These are phyloP conservation scores for Microsporum ferrugineum DNA, from an alignment of 2,329 filamentous ascomycete species.

Conservation along the genomic window DNA sequence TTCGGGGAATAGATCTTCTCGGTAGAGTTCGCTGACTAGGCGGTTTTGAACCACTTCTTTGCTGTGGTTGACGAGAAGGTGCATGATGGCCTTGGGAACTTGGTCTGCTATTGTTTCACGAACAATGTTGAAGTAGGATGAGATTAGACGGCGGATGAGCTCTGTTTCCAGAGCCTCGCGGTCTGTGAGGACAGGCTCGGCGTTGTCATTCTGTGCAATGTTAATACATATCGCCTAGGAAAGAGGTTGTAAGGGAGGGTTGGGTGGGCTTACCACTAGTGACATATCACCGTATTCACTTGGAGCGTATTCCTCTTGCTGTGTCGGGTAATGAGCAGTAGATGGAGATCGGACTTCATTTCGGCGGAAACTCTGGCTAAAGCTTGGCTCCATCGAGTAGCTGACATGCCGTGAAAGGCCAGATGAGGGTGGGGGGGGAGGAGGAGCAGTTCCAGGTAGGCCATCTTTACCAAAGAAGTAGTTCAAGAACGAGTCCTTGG, in stretches of 20 bases:
- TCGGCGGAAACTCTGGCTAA: constrained; percentile 69
- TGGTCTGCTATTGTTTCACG: constrained; percentile 97
- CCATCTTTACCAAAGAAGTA: constrained; percentile 99
- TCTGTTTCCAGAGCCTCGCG: constrained; percentile 96
- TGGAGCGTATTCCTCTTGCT: constrained; percentile 30
- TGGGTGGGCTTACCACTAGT: constrained; percentile 35
- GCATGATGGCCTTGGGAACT: constrained; percentile 98
- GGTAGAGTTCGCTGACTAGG: constrained; percentile 90
- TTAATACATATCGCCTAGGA: constrained; percentile 15
- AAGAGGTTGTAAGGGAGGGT: constrained; percentile 21
- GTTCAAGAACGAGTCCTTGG: constrained; percentile 86
- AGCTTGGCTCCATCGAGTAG: constrained; percentile 66
- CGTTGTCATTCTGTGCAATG: constrained; percentile 29
- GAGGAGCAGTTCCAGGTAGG: constrained; percentile 36
- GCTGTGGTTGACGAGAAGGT: constrained; percentile 93
- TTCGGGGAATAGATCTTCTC: constrained; percentile 80
- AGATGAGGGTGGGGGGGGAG: constrained; percentile 24
- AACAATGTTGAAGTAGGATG: constrained; percentile 98
- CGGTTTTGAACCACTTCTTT: constrained; percentile 97
- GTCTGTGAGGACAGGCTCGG: constrained; percentile 82
- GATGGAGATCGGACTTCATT: constrained; percentile 39
- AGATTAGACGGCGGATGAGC: constrained; percentile 89
- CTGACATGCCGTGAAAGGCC: constrained; percentile 56
- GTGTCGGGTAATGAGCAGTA: constrained; percentile 37
- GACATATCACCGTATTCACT: constrained; percentile 32